Base-by-base conservation (phyloP, 768 basidiomycete species). In the Saitozyma podzolica region DNA sequence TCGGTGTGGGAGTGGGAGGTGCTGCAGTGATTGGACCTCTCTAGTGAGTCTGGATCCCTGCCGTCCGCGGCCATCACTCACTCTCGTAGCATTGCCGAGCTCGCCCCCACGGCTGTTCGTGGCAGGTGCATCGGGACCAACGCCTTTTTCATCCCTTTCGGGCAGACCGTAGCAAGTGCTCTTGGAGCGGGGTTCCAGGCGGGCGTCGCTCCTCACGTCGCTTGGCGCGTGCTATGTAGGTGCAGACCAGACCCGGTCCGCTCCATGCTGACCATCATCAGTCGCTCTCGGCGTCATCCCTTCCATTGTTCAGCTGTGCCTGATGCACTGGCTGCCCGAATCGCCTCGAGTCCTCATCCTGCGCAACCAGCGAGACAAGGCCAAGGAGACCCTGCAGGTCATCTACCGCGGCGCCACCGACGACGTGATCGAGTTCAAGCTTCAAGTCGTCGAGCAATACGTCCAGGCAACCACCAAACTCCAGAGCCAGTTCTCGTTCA, bases 301-400 rank as follows among this genome's bases (percentile, higher is more conserved):
- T 9, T 64, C 63, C 40, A 40, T 61, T 9, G 9, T 68, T 2
- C 66, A 64, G 48, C 16, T 62, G 11, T 49, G 17, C 11, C 49
- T 62, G 19, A 56, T 64, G 56, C 67, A 62, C 63, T 65, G n/a
- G 42, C 56, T 65, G 10, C 68, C 68, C 40, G 68, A 69, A 42
- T 69, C 68, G 8, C 68, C 68, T 29, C 61, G 68, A 37, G 56
- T 59, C 19, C 19, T 60, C 14, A 47, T 69, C 40, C 55, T 65
- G 13, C 54, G 59, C 10, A 50, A 56, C 13, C 42, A 54, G 16
- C 43, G 51, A 11, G 68, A 69, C 9, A 17, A 58, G 45, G 68
- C 68, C 2, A 39, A 41, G 29, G 50, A 47, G n/a, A 52, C 52
- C 10, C 49, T 66, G 9, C 49, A 45, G 16, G n/a, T 40, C 13